Evolutionary conservation across 345 rosid species (phyloP).

Genomic region (Lepidium sativum): DNA sequence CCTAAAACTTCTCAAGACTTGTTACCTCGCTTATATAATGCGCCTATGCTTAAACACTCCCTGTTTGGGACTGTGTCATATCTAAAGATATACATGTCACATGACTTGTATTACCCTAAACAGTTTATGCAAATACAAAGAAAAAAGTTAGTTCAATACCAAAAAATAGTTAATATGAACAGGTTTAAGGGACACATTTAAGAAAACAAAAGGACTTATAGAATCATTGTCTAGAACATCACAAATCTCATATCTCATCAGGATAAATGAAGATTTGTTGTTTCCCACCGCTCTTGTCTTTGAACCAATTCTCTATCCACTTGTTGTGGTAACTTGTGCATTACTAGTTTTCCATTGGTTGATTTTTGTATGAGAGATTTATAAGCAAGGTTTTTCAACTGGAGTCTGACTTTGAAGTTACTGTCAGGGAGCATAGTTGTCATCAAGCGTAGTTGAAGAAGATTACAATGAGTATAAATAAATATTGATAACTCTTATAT

Average conservation of each 20-base stretch:
- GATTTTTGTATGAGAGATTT: conserved; percentile 18
- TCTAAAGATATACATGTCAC: no score
- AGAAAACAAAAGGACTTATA: conserved; percentile 6
- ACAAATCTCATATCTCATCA: conserved; percentile 5
- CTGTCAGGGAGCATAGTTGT: neutral
- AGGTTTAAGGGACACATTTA: no score
- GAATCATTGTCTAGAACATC: neutral
- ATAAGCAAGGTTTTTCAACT: neutral
- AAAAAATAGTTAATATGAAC: no score
- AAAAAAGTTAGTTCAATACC: no score
- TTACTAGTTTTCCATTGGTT: neutral
- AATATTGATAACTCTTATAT: neutral
- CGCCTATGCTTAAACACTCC: no score
- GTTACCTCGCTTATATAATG: no score
- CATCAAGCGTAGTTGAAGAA: conserved; percentile 1
- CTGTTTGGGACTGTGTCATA: no score
- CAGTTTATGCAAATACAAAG: no score
- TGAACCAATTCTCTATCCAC: conserved; percentile 9
- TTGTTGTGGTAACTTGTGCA: conserved; percentile 28
- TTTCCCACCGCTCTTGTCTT: neutral
- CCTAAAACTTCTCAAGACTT: no score
- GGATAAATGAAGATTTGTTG: conserved; percentile 10
- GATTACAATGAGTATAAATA: conserved; percentile 29
- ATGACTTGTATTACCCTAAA: no score
- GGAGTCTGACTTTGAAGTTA: neutral